Base-by-base conservation (phyloP, 73 alveolate species). In the Blepharisma japonicum region DNA sequence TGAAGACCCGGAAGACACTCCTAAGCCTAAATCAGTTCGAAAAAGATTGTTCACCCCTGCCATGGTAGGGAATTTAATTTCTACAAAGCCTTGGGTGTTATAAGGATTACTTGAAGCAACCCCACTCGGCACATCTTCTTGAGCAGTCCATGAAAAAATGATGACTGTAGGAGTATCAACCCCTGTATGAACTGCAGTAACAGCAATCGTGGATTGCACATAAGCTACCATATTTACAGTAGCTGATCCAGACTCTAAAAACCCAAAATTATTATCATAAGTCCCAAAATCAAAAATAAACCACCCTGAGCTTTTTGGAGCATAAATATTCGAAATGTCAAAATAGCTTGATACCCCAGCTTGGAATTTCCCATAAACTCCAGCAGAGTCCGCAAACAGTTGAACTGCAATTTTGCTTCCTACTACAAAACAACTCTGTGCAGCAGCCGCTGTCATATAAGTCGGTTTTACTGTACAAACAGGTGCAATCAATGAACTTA, bases 31-130 rank as follows among this genome's bases (percentile, higher is more conserved):
- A 70, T 70, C 46, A n/a, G 46, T n/a, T n/a, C 71, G 0, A 70
- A 70, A 70, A 14, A 70, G 61, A 23, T 70, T 45, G 39, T 9
- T 14, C 9, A 1, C 61, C 9, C 74, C 74, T 8, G 39, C 0
- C 50, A 20, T 20, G 2, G 48, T 61, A 8, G 80, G 80, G 68
- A 70, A 70, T 70, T 70, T n/a, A 39, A 70, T n/a, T 47, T 70
- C 80, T 7, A 70, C 11, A 45, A 38, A 70, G 46, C 80, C 61
- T 23, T 9, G 14, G n/a, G 25, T 5, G 5, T 45, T 21, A 70
- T 72, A 14, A 14, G 80, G 11, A 9, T 2, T 45, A 38, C 39
- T 47, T 1, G 77, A n/a, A 7, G 56, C 38, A n/a, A 9, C n/a
- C n/a, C 80, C 80, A 2, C 71, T 14, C 5, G 71, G 79, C 14